phyloP scores from a whole-genome alignment of 2,329 filamentous ascomycete species.

The Pestalotiopsis fici region DNA sequence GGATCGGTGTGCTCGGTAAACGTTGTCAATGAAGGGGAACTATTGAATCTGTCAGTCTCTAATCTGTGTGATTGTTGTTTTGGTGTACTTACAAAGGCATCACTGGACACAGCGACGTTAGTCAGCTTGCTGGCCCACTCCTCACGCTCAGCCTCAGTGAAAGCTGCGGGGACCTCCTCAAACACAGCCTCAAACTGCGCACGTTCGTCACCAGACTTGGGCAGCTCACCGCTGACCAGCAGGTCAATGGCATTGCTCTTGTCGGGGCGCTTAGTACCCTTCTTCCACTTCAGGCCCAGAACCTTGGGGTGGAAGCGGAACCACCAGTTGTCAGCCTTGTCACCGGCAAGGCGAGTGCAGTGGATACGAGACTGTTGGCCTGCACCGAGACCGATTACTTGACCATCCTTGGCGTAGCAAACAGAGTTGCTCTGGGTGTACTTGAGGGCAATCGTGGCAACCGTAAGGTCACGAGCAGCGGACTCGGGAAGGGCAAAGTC shows the following conservation, averaged over 20 bases:
- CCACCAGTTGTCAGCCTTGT: slow-evolving; percentile 99
- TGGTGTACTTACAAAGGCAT: slow-evolving; percentile 80
- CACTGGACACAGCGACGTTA: slow-evolving; percentile 84
- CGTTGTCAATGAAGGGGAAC: slow-evolving; percentile 99
- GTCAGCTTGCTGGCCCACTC: slow-evolving; percentile 83
- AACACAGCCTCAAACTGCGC: slow-evolving; percentile 88
- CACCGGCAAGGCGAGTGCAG: slow-evolving; percentile 94
- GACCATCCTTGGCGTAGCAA: slow-evolving; percentile 93
- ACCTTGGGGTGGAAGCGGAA: slow-evolving; percentile 94
- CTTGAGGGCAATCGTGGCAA: slow-evolving; percentile 96
- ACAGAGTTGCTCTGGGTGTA: slow-evolving; percentile 99
- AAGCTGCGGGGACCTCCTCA: slow-evolving; percentile 81
- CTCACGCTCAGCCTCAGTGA: slow-evolving; percentile 81
- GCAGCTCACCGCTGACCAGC: slow-evolving; percentile 87
- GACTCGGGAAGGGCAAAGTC: slow-evolving; percentile 74
- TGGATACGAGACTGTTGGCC: slow-evolving; percentile 98
- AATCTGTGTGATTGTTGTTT: too few species aligned
- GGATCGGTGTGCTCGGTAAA: slow-evolving; percentile 85
- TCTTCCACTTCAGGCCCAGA: slow-evolving; percentile 91
- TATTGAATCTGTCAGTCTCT: slow-evolving; percentile 30
- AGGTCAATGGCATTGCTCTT: slow-evolving; percentile 99
- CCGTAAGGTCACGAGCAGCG: slow-evolving; percentile 85
- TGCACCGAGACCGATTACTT: slow-evolving; percentile 90
- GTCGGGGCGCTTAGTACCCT: slow-evolving; percentile 92
- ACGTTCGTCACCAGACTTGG: slow-evolving; percentile 79